Conservation (phyloP, 108 stramenopile genomes). For the Cyclotella sp. region DNA sequence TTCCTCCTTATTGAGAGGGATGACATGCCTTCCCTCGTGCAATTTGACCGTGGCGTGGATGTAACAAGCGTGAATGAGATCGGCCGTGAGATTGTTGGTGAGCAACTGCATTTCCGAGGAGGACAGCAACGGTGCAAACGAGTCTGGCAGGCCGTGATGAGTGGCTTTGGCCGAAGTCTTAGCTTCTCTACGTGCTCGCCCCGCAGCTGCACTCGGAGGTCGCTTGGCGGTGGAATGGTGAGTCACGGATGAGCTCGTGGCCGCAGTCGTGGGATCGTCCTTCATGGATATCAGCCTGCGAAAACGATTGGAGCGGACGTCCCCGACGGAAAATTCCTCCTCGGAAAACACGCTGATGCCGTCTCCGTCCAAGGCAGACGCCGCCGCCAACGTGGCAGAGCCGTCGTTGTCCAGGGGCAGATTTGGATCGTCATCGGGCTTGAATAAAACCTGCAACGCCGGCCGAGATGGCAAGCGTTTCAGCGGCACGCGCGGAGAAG, state of each 20-base stretch:
- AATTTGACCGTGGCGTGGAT: constrained; percentile 67
- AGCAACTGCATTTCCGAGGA: constrained; percentile 80
- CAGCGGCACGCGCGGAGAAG: constrained; percentile 69
- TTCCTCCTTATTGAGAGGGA: constrained; percentile 84
- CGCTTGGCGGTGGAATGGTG: neutral
- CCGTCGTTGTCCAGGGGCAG: neutral
- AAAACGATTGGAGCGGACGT: neutral
- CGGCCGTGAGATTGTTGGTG: constrained; percentile 70
- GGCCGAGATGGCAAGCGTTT: constrained; percentile 75
- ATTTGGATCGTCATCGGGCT: constrained; percentile 71
- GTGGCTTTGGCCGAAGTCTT: neutral
- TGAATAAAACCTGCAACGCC: constrained; percentile 78
- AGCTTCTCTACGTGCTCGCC: constrained; percentile 3
- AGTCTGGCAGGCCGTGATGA: constrained; percentile 74
- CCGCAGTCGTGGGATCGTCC: neutral
- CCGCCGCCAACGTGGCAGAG: neutral
- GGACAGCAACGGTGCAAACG: constrained; percentile 87
- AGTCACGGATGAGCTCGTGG: neutral
- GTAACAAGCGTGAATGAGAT: constrained; percentile 81
- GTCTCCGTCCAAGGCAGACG: neutral
- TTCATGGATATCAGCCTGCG: neutral
- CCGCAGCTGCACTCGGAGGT: neutral
- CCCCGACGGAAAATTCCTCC: constrained; percentile 19
- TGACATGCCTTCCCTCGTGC: constrained; percentile 70
- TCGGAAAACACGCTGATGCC: constrained; percentile 42